Evolutionary conservation across 2,329 filamentous ascomycete species (phyloP), one percentile per base, ranked within the genome.

Genomic region (Leptosphaerulina australis): DNA sequence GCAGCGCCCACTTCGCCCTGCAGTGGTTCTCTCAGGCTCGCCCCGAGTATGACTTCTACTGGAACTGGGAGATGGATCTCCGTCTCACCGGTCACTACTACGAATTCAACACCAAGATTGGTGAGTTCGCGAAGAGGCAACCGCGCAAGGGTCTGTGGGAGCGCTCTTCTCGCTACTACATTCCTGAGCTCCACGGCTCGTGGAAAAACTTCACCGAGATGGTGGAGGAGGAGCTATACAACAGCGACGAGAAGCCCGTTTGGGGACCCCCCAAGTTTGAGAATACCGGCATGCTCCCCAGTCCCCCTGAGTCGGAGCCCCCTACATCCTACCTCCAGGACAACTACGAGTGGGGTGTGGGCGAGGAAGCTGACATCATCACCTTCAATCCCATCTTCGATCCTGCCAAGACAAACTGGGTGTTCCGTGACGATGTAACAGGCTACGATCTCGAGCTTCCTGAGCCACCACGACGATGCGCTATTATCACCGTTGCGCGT

Each of bases 11-110:
- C 55, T 79, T 80, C 49, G 72, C 77, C 4, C 64, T 81, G 35
- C 78, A 80, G 55, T 80, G 77, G 77, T 81, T 81, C 58, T 69
- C 75, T 10, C 78, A 80, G 60, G 71, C 77, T 43, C 76, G 77
- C 44, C 76, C 74, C 12, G 77, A 80, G 56, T 81, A 80, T 55
- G 78, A 81, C 58, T 79, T 76, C 53, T 78, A 76, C 71, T 94
- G 90, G 89, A 93, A 93, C 72, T 93, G 90, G 90, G 91, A 95
- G 70, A 90, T 95, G 83, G 90, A 95, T 69, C 82, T 89, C 31
- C 84, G 90, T 33, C 87, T 88, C 64, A 88, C 84, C 0, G 90
- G 90, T 7, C 89, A 94, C 63, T 88, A 92, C 75, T 93, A 92
- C 72, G 88, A 94, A 64, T 83, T 94, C 60, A 83, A 91, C 53